These are phyloP conservation scores for Nigrospora oryzae DNA, from an alignment of 2,329 filamentous ascomycete species.

Conservation along the genomic window DNA sequence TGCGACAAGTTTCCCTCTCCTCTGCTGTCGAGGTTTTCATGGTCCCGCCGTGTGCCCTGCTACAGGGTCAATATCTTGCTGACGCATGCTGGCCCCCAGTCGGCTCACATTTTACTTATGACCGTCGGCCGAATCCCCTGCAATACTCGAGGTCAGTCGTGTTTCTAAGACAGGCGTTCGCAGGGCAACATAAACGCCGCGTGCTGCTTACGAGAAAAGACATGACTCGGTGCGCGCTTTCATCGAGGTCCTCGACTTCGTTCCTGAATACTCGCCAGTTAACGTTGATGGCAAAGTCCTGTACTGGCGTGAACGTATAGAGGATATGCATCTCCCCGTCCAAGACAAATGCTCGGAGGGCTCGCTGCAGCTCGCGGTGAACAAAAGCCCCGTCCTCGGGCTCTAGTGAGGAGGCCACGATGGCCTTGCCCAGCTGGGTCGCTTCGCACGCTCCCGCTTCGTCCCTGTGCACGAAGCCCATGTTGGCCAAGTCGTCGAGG, in stretches of 20 bases:
- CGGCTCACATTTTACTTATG: too few relatives aligned
- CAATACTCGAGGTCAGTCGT: too few relatives aligned
- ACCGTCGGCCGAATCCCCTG: too few relatives aligned
- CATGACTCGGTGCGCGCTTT: conserved; percentile 62
- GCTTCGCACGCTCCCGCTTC: conserved; percentile 44
- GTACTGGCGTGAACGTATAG: conserved; percentile 69
- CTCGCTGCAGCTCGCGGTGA: conserved; percentile 57
- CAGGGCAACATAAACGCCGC: too few relatives aligned
- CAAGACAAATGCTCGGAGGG: conserved; percentile 67
- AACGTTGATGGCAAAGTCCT: conserved; percentile 45
- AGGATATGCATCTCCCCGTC: conserved; percentile 74
- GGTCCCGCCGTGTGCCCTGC: conserved; percentile 56
- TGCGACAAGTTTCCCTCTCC: conserved; percentile 51
- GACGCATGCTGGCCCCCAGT: too few relatives aligned
- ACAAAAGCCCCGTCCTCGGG: conserved; percentile 71
- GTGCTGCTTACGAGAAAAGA: conserved; percentile 40
- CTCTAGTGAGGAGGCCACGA: conserved; percentile 64
- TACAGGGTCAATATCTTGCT: conserved; percentile 28
- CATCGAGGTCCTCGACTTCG: conserved; percentile 62
- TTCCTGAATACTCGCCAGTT: conserved; percentile 68
- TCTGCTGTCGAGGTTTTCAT: conserved; percentile 54
- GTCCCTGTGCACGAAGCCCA: conserved; percentile 46
- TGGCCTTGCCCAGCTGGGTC: conserved; percentile 60
- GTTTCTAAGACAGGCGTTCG: too few relatives aligned
- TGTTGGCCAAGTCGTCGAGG: conserved; percentile 45